phyloP scores from a whole-genome alignment of 768 basidiomycete genomes.

The Tricholoma saponaceum region DNA sequence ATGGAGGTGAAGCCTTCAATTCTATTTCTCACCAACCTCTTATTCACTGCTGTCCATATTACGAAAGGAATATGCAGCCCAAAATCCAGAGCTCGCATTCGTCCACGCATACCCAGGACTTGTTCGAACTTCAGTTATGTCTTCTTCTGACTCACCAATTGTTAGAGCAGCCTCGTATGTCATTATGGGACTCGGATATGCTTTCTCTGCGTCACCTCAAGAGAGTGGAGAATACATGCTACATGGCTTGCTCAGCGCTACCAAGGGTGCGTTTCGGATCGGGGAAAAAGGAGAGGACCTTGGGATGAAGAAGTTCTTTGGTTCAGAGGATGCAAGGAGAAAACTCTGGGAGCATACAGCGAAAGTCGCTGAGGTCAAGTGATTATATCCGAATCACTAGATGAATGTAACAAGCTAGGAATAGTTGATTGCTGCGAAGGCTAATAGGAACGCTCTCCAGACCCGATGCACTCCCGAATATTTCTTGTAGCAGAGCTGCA shows the following conservation, averaged over 20 bases:
- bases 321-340: conserved; percentile 14
- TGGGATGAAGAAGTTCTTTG: conserved; percentile 8
- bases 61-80: conserved; percentile 32
- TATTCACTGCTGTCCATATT: neutral
- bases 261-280: conserved; percentile 17
- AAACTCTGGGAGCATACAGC: conserved; percentile 17
- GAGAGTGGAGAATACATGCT: conserved; percentile 29
- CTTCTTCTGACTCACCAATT: conserved; percentile 10
- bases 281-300: conserved; percentile 5
- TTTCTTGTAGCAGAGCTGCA: too few species aligned
- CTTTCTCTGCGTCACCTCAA: conserved; percentile 15
- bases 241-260: conserved; percentile 21
- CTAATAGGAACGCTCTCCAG: too few species aligned
- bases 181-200: conserved; percentile 17
- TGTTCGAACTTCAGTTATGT: conserved; percentile 26
- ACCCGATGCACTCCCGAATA: too few species aligned
- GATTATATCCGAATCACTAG: too few species aligned
- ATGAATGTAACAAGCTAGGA: too few species aligned
- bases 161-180: conserved; percentile 8
- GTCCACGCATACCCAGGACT: conserved; percentile 39
- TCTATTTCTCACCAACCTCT: neutral
- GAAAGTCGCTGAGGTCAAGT: conserved; percentile 5
- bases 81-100: conserved; percentile 38
- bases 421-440: too few species aligned
- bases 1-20: conserved; percentile 31